phyloP scores from a whole-genome alignment of 164 flowering plant species.

The Vitis amurensis region DNA sequence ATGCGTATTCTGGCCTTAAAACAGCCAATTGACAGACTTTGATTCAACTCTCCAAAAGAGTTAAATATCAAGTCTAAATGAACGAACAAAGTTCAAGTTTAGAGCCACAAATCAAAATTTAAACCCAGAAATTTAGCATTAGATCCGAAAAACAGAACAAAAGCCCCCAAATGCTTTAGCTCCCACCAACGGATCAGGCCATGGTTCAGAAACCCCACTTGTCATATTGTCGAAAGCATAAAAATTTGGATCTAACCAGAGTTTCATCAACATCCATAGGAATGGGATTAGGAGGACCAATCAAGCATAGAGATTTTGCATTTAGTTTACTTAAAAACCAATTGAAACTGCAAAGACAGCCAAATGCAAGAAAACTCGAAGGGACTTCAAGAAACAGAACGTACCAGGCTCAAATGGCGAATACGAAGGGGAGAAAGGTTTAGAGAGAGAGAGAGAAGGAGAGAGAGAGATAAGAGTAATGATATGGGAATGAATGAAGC shows the following conservation, averaged over 20 bases:
- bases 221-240: no score
- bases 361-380: constrained; percentile 1
- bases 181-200: not conserved
- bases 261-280: no score
- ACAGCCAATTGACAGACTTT: no score
- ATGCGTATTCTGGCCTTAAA: no score
- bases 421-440: not conserved
- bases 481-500: constrained; percentile 3
- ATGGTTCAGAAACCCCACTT: no score
- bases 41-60: not conserved
- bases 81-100: no score
- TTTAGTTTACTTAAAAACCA: no score
- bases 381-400: not conserved
- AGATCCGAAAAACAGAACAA: not conserved
- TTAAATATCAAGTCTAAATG: not conserved
- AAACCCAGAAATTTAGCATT: not conserved
- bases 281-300: no score
- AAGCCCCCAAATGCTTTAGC: not conserved
- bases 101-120: not conserved
- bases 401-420: constrained; percentile 3
- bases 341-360: not conserved
- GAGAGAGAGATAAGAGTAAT: not conserved
- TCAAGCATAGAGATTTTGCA: no score
- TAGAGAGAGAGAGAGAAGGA: not conserved
- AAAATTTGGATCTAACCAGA: no score